These are phyloP conservation scores for Puccinia horiana DNA, from an alignment of 1,284 basidiomycete genomes.

Conservation along the genomic window DNA sequence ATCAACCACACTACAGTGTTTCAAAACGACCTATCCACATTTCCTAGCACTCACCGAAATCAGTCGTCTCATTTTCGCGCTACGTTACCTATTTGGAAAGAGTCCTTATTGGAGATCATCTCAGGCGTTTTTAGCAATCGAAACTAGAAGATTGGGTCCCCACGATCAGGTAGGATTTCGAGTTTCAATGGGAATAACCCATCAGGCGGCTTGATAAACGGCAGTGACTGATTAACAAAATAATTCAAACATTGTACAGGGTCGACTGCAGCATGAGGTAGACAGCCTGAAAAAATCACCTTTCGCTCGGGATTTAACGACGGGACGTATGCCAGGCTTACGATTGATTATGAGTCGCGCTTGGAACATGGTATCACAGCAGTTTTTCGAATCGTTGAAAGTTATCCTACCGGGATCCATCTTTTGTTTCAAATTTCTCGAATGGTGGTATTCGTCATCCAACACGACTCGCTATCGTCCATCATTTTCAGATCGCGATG, in stretches of 20 bases:
- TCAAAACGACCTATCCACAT: slow-evolving; percentile 70
- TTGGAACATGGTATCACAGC: slow-evolving; percentile 19
- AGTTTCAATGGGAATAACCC: background rate
- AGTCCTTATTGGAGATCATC: slow-evolving; percentile 89
- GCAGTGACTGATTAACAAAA: slow-evolving; percentile 59
- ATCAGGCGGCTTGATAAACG: background rate
- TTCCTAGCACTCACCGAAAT: slow-evolving; percentile 74
- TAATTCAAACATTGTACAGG: slow-evolving; percentile 59
- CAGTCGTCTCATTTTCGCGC: slow-evolving; percentile 78
- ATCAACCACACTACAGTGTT: slow-evolving; percentile 53
- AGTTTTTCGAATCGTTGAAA: slow-evolving; percentile 62
- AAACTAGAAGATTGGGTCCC: slow-evolving; percentile 73
- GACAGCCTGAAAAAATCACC: slow-evolving; percentile 55
- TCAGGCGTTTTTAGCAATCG: slow-evolving; percentile 78
- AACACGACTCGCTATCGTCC: slow-evolving; percentile 59
- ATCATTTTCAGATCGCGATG: slow-evolving; percentile 60
- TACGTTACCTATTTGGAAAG: slow-evolving; percentile 85
- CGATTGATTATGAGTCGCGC: slow-evolving; percentile 1
- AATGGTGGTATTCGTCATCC: slow-evolving; percentile 99
- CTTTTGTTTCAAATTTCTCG: slow-evolving; percentile 93
- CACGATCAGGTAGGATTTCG: slow-evolving; percentile 65
- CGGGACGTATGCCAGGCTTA: background rate
- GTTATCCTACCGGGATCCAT: slow-evolving; percentile 86
- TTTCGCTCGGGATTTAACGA: slow-evolving; percentile 58
- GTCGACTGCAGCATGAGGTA: slow-evolving; percentile 49